phyloP scores from a whole-genome alignment of 2,329 filamentous ascomycete species.

The Verticillium isaacii region DNA sequence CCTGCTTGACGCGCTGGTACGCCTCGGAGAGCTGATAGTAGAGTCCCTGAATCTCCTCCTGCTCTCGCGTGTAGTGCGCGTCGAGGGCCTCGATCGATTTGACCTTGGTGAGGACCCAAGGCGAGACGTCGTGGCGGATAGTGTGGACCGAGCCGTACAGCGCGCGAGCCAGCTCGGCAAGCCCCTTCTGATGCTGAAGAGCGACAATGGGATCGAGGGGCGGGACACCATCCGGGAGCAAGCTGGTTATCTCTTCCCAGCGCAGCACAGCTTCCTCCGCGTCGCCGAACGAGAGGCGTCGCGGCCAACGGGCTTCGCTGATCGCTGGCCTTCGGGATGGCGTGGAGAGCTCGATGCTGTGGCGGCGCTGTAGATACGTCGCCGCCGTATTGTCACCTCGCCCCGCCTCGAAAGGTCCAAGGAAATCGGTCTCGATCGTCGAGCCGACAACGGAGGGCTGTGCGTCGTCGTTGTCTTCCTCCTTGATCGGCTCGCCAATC shows the following conservation, averaged over 20 bases:
- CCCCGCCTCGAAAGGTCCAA: slow-evolving; percentile 46
- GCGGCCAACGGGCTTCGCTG: slow-evolving; percentile 62
- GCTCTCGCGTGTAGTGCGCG: slow-evolving; percentile 55
- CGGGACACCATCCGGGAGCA: background rate
- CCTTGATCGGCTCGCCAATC: slow-evolving; percentile 3
- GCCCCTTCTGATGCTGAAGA: slow-evolving; percentile 16
- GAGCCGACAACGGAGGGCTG: slow-evolving; percentile 52
- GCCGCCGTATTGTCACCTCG: slow-evolving; percentile 36
- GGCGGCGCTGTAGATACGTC: slow-evolving; percentile 56
- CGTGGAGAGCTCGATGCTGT: slow-evolving; percentile 42
- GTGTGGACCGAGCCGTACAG: slow-evolving; percentile 48
- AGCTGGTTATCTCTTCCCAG: slow-evolving; percentile 47
- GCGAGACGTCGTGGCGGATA: slow-evolving; percentile 48
- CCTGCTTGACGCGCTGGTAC: slow-evolving; percentile 63
- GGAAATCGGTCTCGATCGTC: slow-evolving; percentile 53
- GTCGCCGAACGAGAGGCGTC: slow-evolving; percentile 69
- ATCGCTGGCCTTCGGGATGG: slow-evolving; percentile 17
- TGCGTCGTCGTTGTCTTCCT: slow-evolving; percentile 7
- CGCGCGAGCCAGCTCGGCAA: slow-evolving; percentile 49
- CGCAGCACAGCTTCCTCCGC: slow-evolving; percentile 69
- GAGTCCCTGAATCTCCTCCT: slow-evolving; percentile 59
- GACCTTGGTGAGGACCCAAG: slow-evolving; percentile 60
- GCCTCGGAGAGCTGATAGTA: slow-evolving; percentile 68
- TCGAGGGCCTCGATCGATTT: slow-evolving; percentile 55
- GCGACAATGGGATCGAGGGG: slow-evolving; percentile 13